These are phyloP conservation scores for Radiomyces spectabilis DNA, from an alignment of 192 early-diverging fungal species.

Conservation along the genomic window DNA sequence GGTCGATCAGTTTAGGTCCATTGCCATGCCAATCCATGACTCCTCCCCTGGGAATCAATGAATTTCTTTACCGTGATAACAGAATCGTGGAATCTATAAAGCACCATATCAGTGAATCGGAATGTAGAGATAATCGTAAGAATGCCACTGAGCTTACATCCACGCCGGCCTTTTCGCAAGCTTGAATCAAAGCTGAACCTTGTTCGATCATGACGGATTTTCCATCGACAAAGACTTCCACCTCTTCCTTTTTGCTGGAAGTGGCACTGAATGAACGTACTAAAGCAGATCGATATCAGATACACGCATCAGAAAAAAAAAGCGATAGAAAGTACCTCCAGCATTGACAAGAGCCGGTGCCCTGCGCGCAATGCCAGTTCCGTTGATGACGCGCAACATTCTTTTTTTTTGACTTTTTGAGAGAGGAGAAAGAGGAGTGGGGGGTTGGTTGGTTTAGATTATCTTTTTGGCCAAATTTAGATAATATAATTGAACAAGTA, in stretches of 20 bases:
- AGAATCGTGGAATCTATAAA: slow-evolving; percentile 64
- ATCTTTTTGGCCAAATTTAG: no score
- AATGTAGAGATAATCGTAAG: background rate
- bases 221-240: slow-evolving; percentile 88
- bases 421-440: no score
- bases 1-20: background rate
- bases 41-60: background rate
- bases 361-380: slow-evolving; percentile 16
- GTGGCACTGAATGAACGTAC: slow-evolving; percentile 37
- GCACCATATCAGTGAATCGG: background rate
- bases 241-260: slow-evolving; percentile 47
- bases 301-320: no score
- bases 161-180: slow-evolving; percentile 92
- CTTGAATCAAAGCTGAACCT: slow-evolving; percentile 95
- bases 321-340: no score
- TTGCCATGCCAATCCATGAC: no score
- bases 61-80: slow-evolving; percentile 40
- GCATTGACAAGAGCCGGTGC: slow-evolving; percentile 9
- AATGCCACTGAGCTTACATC: slow-evolving; percentile 25
- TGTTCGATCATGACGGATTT: slow-evolving; percentile 84
- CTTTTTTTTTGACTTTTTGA: no score
- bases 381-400: slow-evolving; percentile 27
- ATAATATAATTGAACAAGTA: no score
- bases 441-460: no score
- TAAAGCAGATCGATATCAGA: no score